Percentiles rank a stretch among this genome's conserved stretches.
Conservation (phyloP, 495 filamentous ascomycete species). For the Neurospora sp. region DNA sequence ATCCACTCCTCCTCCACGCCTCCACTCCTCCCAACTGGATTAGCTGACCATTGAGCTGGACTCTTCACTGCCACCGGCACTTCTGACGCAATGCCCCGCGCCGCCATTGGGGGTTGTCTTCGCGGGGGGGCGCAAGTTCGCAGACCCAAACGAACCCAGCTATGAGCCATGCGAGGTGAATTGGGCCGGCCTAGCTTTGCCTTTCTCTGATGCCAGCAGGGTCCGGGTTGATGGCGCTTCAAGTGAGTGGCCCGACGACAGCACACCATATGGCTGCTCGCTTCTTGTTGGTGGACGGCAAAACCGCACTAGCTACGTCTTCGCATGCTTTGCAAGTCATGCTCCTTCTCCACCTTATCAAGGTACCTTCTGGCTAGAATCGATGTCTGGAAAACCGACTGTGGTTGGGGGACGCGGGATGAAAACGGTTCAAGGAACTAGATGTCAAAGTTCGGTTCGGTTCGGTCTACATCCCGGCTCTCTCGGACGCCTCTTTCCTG, state of each 20-base stretch:
- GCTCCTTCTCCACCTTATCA: conserved; percentile 16
- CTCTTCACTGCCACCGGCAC: neutral
- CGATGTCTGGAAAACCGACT: neutral
- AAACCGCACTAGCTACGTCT: conserved; percentile 10
- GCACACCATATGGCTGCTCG: conserved; percentile 3
- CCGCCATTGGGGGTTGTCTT: conserved; percentile 5
- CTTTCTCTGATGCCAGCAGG: conserved; percentile 10
- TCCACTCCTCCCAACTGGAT: neutral
- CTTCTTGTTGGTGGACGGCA: conserved; percentile 10
- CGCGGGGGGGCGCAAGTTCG: neutral
- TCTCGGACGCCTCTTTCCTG: neutral
- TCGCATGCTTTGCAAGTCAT: conserved; percentile 25
- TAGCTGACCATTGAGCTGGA: neutral
- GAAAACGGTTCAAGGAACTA: neutral
- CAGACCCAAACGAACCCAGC: neutral
- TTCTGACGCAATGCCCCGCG: conserved; percentile 14
- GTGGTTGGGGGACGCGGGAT: neutral
- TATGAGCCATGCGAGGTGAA: conserved; percentile 13
- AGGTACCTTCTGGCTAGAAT: neutral
- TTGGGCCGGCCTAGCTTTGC: conserved; percentile 11
- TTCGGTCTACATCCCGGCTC: neutral
- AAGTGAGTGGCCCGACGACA: conserved; percentile 14
- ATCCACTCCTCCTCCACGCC: neutral
- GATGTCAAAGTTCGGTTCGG: neutral
- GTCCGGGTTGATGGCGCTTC: conserved; percentile 15